Percentiles rank a stretch among this genome's conserved stretches.
Conservation (phyloP, 257 asterid genomes). For the Solanum chilense region DNA sequence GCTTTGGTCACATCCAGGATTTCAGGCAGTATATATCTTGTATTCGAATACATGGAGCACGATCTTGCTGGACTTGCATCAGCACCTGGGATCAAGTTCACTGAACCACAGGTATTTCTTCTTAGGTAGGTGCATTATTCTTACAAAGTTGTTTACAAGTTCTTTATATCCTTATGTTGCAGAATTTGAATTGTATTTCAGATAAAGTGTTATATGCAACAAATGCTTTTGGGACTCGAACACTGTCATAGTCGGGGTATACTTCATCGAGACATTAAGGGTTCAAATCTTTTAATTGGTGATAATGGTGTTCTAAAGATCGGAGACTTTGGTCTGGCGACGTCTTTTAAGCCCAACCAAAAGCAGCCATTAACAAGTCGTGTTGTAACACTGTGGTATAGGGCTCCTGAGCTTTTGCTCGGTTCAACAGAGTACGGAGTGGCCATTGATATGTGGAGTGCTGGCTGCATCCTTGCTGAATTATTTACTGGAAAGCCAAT, state of each 20-base stretch:
- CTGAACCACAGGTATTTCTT: constrained; percentile 10
- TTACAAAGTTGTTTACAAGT: neutral
- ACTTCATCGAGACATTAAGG: constrained; percentile 10
- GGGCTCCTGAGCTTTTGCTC: constrained; percentile 14
- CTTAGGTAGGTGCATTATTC: neutral
- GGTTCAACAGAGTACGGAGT: constrained; percentile 7
- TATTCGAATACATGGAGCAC: constrained; percentile 15
- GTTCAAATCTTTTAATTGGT: constrained; percentile 1
- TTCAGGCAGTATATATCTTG: constrained; percentile 8
- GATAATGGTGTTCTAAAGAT: constrained; percentile 4
- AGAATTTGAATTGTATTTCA: neutral
- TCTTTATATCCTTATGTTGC: neutral
- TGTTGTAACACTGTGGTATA: constrained; percentile 11
- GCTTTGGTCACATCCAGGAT: constrained; percentile 10
- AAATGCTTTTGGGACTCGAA: constrained; percentile 8
- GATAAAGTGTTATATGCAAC: constrained; percentile 11
- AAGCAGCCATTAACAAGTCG: constrained; percentile 8
- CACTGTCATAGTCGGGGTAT: constrained; percentile 4
- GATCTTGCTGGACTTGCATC: constrained; percentile 14
- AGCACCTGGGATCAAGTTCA: constrained; percentile 2
- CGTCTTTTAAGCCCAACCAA: neutral
- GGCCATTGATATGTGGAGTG: constrained; percentile 13
- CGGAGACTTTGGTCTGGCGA: constrained; percentile 4
- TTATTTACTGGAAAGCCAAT: neutral
- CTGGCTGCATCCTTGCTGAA: constrained; percentile 11